Conservation (phyloP, 2,329 filamentous ascomycete species). For the Phialocephala subalpina region DNA sequence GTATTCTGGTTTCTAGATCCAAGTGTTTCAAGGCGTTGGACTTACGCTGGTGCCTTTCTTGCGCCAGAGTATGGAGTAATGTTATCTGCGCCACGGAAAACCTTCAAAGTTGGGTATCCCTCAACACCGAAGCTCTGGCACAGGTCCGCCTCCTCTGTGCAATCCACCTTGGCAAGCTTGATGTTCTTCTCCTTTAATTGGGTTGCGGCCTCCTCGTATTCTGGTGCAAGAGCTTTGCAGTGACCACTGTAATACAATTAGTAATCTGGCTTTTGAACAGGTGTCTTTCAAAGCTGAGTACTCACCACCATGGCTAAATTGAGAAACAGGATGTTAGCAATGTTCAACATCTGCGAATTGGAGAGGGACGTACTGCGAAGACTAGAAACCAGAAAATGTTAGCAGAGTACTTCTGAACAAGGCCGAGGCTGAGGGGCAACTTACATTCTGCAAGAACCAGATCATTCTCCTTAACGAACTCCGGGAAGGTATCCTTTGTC, state of each 20-base stretch:
- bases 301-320: slow-evolving; percentile 47
- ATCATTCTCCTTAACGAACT: slow-evolving; percentile 85
- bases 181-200: slow-evolving; percentile 89
- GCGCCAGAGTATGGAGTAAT: slow-evolving; percentile 85
- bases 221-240: slow-evolving; percentile 96
- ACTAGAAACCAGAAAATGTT: slow-evolving; percentile 56
- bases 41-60: slow-evolving; percentile 82
- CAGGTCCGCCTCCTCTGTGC: slow-evolving; percentile 91
- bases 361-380: slow-evolving; percentile 87
- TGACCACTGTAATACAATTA: slow-evolving; percentile 64
- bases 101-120: slow-evolving; percentile 98
- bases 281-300: slow-evolving; percentile 22
- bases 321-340: slow-evolving; percentile 37
- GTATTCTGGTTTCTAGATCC: background rate
- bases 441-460: slow-evolving; percentile 94
- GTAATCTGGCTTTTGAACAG: slow-evolving; percentile 36
- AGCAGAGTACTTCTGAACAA: slow-evolving; percentile 28
- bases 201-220: slow-evolving; percentile 88
- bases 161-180: slow-evolving; percentile 87
- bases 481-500: slow-evolving; percentile 85
- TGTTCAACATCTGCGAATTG: slow-evolving; percentile 24
- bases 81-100: slow-evolving; percentile 92
- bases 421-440: slow-evolving; percentile 45
- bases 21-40: slow-evolving; percentile 30
- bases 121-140: slow-evolving; percentile 92